Base-by-base conservation (phyloP, 176 grass and related monocot species). In the Aegilops longissima region DNA sequence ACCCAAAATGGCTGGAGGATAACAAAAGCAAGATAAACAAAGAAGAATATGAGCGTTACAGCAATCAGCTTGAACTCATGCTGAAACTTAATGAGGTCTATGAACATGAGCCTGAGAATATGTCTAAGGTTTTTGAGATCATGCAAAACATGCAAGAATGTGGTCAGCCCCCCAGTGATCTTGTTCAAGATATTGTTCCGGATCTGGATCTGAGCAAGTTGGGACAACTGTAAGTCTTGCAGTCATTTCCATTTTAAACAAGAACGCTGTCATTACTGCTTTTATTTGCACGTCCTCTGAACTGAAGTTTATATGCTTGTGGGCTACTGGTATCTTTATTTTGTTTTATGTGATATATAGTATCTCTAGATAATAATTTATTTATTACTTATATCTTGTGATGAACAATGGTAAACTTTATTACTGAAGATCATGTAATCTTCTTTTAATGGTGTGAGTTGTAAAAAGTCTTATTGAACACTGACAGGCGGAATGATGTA, bases 91-190 rank as follows among this genome's bases (percentile, higher is more conserved):
- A 94, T 81, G 90, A 93, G 40, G 90, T 94, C 16, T 98, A 98
- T 75, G 96, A 98, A 80, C 95, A 89, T 74, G 96, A 98, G 56
- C 82, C 96, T 72, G 86, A 89, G 70, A 98, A 98, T 59, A 91
- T 92, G 83, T 39, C 91, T 27, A 98, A 92, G 89, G 89, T 98
- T 72, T 90, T 94, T 80, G 93, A 98, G 33, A 86, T 95, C 73
- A 98, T 98, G 96, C 91, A 98, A 88, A 98, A 89, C 84, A 98
- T 94, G 96, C 96, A 98, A 89, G 96, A 92, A 87, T 98, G 93
- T 36, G 96, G 96, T 78, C 96, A 98, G 68, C 96, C 96, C 44
- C 96, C 96, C 6, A 92, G 87, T 85, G 96, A 98, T 90, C 92
- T 98, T 81, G 91, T 98, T 59, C 91, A 95, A 87, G 93, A 94